Conservation (phyloP, 2,329 filamentous ascomycete genomes). For the Aspergillus fructus region DNA sequence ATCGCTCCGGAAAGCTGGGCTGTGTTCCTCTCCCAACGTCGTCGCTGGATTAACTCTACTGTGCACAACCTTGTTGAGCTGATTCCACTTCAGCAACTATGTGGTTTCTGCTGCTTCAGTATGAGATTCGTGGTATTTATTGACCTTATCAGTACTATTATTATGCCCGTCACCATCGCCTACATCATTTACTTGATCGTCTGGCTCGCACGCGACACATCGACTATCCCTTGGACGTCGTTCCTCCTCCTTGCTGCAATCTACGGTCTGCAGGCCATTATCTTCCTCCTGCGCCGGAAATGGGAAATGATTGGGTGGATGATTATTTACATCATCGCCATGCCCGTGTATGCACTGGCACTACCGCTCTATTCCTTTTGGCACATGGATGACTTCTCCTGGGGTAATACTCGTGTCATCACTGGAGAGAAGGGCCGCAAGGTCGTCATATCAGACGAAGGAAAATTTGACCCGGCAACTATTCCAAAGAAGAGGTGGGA, state of each 20-base stretch:
- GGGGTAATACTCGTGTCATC: constrained; percentile 98
- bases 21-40: constrained; percentile 96
- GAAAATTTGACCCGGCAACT: constrained; percentile 89
- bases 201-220: constrained; percentile 61
- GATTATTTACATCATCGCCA: constrained; percentile 89
- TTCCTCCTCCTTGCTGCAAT: constrained; percentile 93
- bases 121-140: constrained; percentile 98
- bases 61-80: constrained; percentile 97
- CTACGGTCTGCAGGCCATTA: constrained; percentile 93
- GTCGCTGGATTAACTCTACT: constrained; percentile 99
- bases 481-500: constrained; percentile 99
- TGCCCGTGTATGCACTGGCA: constrained; percentile 86
- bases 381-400: constrained; percentile 99
- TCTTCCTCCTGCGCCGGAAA: constrained; percentile 93
- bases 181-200: constrained; percentile 91
- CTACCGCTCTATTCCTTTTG: constrained; percentile 95
- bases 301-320: constrained; percentile 99
- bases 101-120: constrained; percentile 99
- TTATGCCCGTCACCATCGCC: constrained; percentile 85
- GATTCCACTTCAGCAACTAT: constrained; percentile 88
- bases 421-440: constrained; percentile 91
- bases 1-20: constrained; percentile 92
- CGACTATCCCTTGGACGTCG: constrained; percentile 74
- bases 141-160: constrained; percentile 85
- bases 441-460: constrained; percentile 91